A percentile compares a stretch with the other conserved stretches of the same genome.
Evolutionary conservation across 495 filamentous ascomycete genomes (phyloP).

Genomic region (Tetracladium setigerum): DNA sequence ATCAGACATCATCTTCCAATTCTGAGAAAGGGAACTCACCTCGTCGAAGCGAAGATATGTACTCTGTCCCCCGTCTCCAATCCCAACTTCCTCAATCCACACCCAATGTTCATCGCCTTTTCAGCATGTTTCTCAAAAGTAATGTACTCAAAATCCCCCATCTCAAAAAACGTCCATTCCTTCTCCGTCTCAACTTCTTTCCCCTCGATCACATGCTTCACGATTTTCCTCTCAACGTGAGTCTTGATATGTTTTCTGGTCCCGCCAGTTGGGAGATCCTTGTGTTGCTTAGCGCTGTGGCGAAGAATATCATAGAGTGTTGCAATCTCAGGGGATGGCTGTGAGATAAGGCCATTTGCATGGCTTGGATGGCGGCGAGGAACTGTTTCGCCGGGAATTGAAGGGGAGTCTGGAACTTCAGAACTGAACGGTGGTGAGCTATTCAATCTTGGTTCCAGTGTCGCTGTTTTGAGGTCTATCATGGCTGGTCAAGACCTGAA

Average conservation of each 20-base stretch:
- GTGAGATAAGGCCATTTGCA: conserved; percentile 41
- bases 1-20: background rate
- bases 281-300: conserved; percentile 42
- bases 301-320: conserved; percentile 54
- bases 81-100: conserved; percentile 49
- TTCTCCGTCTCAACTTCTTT: conserved; percentile 52
- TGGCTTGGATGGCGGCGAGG: conserved; percentile 49
- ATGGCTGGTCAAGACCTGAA: background rate
- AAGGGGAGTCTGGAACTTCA: conserved; percentile 38
- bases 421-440: conserved; percentile 46
- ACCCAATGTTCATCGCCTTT: conserved; percentile 41
- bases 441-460: conserved; percentile 20
- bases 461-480: background rate
- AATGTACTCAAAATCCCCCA: conserved; percentile 49
- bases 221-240: conserved; percentile 56
- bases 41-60: conserved; percentile 58
- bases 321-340: conserved; percentile 40
- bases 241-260: conserved; percentile 47
- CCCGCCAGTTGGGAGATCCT: conserved; percentile 49
- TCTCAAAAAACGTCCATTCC: conserved; percentile 61
- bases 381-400: conserved; percentile 53
- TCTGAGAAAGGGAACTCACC: conserved; percentile 15
- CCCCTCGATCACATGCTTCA: conserved; percentile 57
- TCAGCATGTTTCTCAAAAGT: conserved; percentile 55
- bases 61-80: conserved; percentile 39